phyloP scores from a whole-genome alignment of 257 asterid species.

The Ophiorrhiza pumila region DNA sequence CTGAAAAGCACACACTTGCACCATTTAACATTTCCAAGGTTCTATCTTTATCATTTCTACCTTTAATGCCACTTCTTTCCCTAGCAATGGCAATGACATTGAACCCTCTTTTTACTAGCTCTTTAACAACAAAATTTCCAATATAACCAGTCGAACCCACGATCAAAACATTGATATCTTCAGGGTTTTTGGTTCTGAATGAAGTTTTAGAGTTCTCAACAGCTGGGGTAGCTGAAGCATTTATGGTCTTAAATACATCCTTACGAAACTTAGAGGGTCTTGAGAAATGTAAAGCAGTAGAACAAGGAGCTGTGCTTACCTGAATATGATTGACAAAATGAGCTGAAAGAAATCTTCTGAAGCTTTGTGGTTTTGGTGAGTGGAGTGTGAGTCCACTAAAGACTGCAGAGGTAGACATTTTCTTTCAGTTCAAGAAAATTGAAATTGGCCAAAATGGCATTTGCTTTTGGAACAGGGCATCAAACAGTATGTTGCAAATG shows the following conservation, averaged over 20 bases:
- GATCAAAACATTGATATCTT: conserved; percentile 65
- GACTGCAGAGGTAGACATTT: conserved; percentile 58
- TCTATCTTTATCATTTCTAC: conserved; percentile 61
- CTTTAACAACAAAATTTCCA: conserved; percentile 80
- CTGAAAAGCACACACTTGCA: conserved; percentile 69
- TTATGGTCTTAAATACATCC: conserved; percentile 36
- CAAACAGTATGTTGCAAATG: conserved; percentile 10
- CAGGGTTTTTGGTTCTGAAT: conserved; percentile 63
- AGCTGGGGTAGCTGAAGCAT: conserved; percentile 39
- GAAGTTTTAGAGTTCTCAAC: conserved; percentile 44
- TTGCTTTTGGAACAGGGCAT: conserved; percentile 25
- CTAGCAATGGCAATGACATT: conserved; percentile 85
- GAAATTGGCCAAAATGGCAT: conserved; percentile 14
- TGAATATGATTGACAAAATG: conserved; percentile 39
- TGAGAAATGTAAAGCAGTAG: conserved; percentile 36
- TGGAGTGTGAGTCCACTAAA: conserved; percentile 42
- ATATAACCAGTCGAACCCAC: conserved; percentile 95
- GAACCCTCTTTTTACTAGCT: conserved; percentile 72
- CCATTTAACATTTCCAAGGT: conserved; percentile 55
- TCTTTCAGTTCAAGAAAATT: conserved; percentile 28
- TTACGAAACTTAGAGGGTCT: conserved; percentile 24
- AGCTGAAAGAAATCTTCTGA: conserved; percentile 33
- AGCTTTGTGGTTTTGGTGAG: conserved; percentile 31
- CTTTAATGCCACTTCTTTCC: conserved; percentile 77
- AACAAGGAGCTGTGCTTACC: conserved; percentile 44